Evolutionary conservation across 129 eudicot genomes (phyloP).

Genomic region (Heracleum sosnowskyi): DNA sequence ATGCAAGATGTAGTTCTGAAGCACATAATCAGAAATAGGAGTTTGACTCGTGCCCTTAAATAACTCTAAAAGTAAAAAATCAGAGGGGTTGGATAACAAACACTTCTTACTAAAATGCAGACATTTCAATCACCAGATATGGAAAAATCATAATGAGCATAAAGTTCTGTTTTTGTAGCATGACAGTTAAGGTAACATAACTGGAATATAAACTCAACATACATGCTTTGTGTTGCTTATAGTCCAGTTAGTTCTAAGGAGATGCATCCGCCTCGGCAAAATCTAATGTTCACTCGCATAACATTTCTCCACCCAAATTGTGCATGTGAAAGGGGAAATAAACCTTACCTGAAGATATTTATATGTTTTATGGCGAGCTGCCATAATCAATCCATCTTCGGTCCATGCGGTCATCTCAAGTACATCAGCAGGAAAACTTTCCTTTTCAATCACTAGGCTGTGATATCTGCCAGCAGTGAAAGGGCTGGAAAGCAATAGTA

Average conservation of each 20-base stretch:
- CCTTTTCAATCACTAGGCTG: conserved; percentile 92
- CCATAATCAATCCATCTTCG: conserved; percentile 93
- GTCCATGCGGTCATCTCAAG: conserved; percentile 99
- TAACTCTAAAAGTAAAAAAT: neutral
- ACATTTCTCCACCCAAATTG: neutral
- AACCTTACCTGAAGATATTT: conserved; percentile 59
- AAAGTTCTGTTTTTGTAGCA: neutral
- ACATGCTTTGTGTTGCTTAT: neutral
- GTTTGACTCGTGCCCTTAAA: neutral
- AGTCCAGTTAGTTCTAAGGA: neutral
- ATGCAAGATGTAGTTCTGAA: neutral
- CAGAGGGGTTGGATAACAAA: neutral
- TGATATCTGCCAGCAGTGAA: conserved; percentile 95
- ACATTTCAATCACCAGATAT: neutral
- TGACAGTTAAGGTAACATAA: neutral
- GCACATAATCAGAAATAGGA: neutral
- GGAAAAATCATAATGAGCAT: neutral
- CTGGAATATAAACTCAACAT: neutral
- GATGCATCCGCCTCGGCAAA: neutral
- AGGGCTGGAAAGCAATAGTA: conserved; percentile 45
- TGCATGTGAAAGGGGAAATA: neutral
- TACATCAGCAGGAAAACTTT: conserved; percentile 65
- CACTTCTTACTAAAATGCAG: neutral
- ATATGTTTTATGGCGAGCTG: conserved; percentile 82
- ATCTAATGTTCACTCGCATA: neutral